phyloP scores from a whole-genome alignment of 2,329 filamentous ascomycete species.

The Fusarium metavorans region DNA sequence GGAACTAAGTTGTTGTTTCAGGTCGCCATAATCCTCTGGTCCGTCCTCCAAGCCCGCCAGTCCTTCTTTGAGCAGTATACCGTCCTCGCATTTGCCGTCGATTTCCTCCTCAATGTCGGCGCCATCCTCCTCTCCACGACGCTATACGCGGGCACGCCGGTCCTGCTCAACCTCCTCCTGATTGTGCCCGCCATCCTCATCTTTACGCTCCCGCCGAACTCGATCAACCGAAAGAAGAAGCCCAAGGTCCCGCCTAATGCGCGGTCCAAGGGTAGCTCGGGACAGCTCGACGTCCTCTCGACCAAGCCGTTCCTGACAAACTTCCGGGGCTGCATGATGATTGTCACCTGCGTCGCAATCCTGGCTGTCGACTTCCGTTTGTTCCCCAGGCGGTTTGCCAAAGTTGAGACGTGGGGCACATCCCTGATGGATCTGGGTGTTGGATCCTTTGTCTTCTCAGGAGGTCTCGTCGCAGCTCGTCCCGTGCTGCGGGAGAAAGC shows the following conservation, averaged over 20 bases:
- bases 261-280: slow-evolving; percentile 49
- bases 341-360: slow-evolving; percentile 89
- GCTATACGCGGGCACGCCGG: slow-evolving; percentile 80
- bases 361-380: slow-evolving; percentile 96
- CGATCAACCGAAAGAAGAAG: slow-evolving; percentile 57
- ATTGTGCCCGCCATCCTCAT: slow-evolving; percentile 77
- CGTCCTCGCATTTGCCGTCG: slow-evolving; percentile 74
- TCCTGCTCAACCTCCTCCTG: slow-evolving; percentile 81
- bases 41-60: slow-evolving; percentile 84
- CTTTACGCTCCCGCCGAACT: slow-evolving; percentile 62
- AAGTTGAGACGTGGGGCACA: slow-evolving; percentile 99
- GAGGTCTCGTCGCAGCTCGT: slow-evolving; percentile 89
- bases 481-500: slow-evolving; percentile 78
- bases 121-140: slow-evolving; percentile 88
- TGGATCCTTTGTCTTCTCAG: slow-evolving; percentile 96
- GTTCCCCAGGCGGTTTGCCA: slow-evolving; percentile 94
- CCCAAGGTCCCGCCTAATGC: slow-evolving; percentile 59
- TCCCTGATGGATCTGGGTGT: slow-evolving; percentile 99
- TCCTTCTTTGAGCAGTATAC: slow-evolving; percentile 85
- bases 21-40: slow-evolving; percentile 89
- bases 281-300: slow-evolving; percentile 66
- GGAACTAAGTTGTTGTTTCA: slow-evolving; percentile 53
- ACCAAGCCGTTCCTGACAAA: slow-evolving; percentile 92
- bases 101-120: slow-evolving; percentile 89
- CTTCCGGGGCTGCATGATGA: slow-evolving; percentile 92